Evolutionary conservation across 2,329 filamentous ascomycete genomes (phyloP).

Genomic region (Colletotrichum aenigma): DNA sequence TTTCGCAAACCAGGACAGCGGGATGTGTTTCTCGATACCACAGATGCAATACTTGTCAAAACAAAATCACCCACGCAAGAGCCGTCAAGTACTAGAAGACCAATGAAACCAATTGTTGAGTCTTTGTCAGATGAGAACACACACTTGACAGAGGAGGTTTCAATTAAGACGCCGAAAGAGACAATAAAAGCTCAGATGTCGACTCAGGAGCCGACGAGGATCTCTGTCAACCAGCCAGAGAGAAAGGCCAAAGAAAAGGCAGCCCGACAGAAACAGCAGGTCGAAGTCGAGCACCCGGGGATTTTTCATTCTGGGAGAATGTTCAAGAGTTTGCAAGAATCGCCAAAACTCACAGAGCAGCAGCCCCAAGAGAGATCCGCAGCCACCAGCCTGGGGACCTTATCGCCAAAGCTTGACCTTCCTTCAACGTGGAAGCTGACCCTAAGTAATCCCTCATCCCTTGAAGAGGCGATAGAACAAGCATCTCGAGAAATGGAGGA

Average conservation of each 20-base stretch:
- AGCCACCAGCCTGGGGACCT: neutral
- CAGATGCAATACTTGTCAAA: neutral
- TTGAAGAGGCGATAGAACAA: conserved; percentile 33
- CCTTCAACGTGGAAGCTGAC: conserved; percentile 33
- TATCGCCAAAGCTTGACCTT: conserved; percentile 23
- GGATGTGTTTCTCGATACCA: neutral
- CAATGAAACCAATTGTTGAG: neutral
- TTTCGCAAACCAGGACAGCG: neutral
- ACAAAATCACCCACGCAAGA: neutral
- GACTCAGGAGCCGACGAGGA: neutral
- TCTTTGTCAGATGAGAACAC: neutral
- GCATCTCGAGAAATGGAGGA: conserved; percentile 29
- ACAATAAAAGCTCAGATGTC: neutral
- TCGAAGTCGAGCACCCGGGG: neutral
- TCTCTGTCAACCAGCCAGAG: conserved; percentile 6
- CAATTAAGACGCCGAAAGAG: neutral
- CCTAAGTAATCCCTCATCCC: conserved; percentile 30
- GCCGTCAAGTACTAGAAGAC: neutral
- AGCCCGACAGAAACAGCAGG: neutral
- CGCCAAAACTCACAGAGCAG: neutral
- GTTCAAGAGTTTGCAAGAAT: neutral
- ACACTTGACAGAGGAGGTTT: neutral
- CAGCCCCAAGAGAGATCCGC: neutral
- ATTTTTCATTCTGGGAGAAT: neutral
- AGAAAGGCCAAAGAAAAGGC: conserved; percentile 25